These are phyloP conservation scores for Sonneratia caseolaris DNA, from an alignment of 345 rosid genomes.

Conservation along the genomic window DNA sequence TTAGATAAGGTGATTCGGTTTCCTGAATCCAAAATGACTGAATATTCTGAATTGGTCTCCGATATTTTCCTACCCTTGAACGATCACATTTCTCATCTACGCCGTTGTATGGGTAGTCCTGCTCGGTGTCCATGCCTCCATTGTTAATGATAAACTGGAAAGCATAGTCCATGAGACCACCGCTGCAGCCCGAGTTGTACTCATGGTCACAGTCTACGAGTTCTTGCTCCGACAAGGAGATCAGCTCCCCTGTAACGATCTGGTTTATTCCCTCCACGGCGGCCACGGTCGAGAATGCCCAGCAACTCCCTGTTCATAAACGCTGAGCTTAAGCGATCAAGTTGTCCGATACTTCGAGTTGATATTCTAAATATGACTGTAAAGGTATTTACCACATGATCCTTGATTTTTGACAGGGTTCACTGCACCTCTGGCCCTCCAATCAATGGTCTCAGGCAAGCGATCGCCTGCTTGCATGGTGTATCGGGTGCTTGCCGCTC, in stretches of 20 bases:
- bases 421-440: constrained; percentile 39
- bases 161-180: constrained; percentile 90
- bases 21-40: neutral
- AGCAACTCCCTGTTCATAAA: constrained; percentile 61
- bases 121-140: constrained; percentile 71
- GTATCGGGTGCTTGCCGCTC: constrained; percentile 17
- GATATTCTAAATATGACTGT: neutral
- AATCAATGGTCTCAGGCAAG: constrained; percentile 30
- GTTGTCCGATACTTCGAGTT: neutral
- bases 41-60: neutral
- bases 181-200: constrained; percentile 74
- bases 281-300: constrained; percentile 91
- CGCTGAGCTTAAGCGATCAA: neutral
- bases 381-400: constrained; percentile 22
- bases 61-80: constrained; percentile 31
- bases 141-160: constrained; percentile 54
- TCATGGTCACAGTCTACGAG: constrained; percentile 68
- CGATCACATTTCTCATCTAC: constrained; percentile 49
- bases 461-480: constrained; percentile 15
- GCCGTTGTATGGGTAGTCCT: constrained; percentile 66
- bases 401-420: constrained; percentile 36
- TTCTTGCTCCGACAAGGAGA: constrained; percentile 78
- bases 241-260: constrained; percentile 60
- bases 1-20: neutral
- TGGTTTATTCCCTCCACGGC: constrained; percentile 82